These are phyloP conservation scores for Epichloe baconii DNA, from an alignment of 2,329 filamentous ascomycete genomes.

Conservation along the genomic window DNA sequence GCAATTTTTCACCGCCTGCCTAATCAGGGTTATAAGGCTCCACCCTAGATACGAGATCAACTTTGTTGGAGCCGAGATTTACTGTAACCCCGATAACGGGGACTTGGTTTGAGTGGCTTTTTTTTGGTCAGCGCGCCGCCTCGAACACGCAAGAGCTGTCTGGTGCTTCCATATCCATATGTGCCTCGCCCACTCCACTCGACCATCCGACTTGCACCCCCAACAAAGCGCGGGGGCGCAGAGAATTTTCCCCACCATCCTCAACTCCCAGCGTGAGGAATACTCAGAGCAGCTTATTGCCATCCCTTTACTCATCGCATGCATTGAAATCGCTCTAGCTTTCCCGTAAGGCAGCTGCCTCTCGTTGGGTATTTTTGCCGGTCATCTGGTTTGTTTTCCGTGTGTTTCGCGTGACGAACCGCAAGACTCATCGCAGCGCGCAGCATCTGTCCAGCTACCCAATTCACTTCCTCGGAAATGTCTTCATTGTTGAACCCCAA, in stretches of 20 bases:
- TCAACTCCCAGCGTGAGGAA: not conserved
- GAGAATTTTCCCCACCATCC: not conserved
- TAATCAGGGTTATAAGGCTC: too few relatives aligned
- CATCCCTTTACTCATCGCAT: not conserved
- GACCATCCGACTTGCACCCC: too few relatives aligned
- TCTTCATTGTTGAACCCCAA: slow-evolving; percentile 33
- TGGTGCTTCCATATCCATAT: too few relatives aligned
- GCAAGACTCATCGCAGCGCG: too few relatives aligned
- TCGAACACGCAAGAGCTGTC: not conserved
- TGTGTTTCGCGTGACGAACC: too few relatives aligned
- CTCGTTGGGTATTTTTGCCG: too few relatives aligned
- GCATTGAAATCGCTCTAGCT: not conserved
- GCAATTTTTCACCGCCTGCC: too few relatives aligned
- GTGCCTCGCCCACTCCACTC: too few relatives aligned
- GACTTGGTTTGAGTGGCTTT: not conserved
- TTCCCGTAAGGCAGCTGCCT: not conserved
- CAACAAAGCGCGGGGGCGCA: not conserved
- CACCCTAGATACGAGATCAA: too few relatives aligned
- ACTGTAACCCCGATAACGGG: too few relatives aligned
- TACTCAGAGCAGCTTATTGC: not conserved
- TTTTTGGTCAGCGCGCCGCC: not conserved
- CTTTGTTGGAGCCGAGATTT: too few relatives aligned
- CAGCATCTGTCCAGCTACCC: not conserved
- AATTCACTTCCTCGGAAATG: slow-evolving; percentile 19
- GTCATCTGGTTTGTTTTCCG: too few relatives aligned